phyloP scores from a whole-genome alignment of 2,329 filamentous ascomycete genomes.

The Phyllosticta paracitricarpa region DNA sequence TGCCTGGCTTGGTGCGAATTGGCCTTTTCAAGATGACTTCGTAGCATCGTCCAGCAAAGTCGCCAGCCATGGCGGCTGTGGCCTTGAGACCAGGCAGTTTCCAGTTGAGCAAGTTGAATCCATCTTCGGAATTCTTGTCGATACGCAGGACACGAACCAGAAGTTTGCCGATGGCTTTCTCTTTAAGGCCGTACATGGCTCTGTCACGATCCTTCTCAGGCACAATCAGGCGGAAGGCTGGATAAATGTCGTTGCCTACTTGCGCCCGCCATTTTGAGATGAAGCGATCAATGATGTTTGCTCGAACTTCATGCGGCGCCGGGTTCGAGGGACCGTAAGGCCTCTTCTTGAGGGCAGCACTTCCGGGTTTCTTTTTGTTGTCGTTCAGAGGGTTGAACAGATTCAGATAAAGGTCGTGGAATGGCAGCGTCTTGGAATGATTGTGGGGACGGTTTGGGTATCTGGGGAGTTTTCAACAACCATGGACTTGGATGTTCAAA shows the following conservation, averaged over 20 bases:
- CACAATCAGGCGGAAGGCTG: constrained; percentile 80
- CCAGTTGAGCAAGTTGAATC: constrained; percentile 78
- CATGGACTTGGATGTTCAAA: not conserved
- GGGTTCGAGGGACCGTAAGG: constrained; percentile 49
- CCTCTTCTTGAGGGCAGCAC: constrained; percentile 42
- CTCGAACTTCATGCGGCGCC: constrained; percentile 66
- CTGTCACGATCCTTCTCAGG: constrained; percentile 89
- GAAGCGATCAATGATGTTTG: constrained; percentile 75
- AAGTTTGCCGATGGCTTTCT: constrained; percentile 79
- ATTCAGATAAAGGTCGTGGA: constrained; percentile 64
- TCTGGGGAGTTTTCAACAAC: constrained; percentile 32
- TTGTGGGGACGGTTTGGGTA: constrained; percentile 80
- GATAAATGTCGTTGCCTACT: constrained; percentile 87
- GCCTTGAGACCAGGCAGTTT: constrained; percentile 67
- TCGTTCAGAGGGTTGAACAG: constrained; percentile 76
- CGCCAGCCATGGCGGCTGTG: constrained; percentile 62
- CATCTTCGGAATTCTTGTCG: constrained; percentile 81
- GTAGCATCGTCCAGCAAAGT: constrained; percentile 83
- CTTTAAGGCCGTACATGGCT: constrained; percentile 88
- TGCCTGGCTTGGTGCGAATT: constrained; percentile 60
- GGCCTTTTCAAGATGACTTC: constrained; percentile 79
- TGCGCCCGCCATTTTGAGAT: constrained; percentile 78
- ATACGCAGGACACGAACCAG: constrained; percentile 92
- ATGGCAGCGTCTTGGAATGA: constrained; percentile 66
- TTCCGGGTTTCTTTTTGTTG: constrained; percentile 62